phyloP scores from a whole-genome alignment of 2,329 filamentous ascomycete genomes.

The Cytospora piceae region DNA sequence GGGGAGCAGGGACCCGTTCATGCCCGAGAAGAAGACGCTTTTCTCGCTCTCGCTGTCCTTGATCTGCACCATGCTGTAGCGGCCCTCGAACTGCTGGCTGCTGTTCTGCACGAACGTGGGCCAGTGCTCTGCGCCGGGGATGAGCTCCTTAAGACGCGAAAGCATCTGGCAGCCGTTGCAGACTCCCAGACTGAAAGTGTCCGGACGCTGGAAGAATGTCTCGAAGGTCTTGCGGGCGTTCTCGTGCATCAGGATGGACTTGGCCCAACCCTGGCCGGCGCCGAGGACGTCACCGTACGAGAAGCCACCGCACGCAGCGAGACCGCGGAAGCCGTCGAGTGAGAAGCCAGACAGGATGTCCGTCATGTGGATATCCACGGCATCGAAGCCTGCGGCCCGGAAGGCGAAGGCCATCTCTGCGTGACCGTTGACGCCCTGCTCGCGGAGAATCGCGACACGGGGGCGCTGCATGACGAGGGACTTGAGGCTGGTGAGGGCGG shows the following conservation, averaged over 20 bases:
- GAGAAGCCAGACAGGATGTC: slow-evolving; percentile 82
- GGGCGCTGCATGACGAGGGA: slow-evolving; percentile 61
- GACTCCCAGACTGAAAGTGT: slow-evolving; percentile 91
- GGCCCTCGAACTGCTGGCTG: slow-evolving; percentile 87
- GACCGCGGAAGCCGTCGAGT: slow-evolving; percentile 79
- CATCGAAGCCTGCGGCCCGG: slow-evolving; percentile 84
- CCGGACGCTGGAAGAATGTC: slow-evolving; percentile 80
- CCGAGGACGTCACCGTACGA: slow-evolving; percentile 87
- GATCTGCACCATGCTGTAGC: slow-evolving; percentile 81
- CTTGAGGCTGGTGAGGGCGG: slow-evolving; percentile 66
- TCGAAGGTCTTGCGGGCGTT: slow-evolving; percentile 77
- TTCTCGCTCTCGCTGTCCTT: slow-evolving; percentile 59
- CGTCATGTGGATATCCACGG: slow-evolving; percentile 96
- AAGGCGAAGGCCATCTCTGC: slow-evolving; percentile 99
- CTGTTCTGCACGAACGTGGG: slow-evolving; percentile 84
- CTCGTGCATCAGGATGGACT: slow-evolving; percentile 85
- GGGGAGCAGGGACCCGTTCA: slow-evolving; percentile 79
- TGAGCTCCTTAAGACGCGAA: slow-evolving; percentile 78
- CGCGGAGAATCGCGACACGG: slow-evolving; percentile 87
- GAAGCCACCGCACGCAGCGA: slow-evolving; percentile 96
- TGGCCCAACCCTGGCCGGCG: slow-evolving; percentile 96
- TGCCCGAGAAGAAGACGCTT: slow-evolving; percentile 88
- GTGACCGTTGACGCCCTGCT: slow-evolving; percentile 94
- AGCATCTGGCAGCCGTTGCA: slow-evolving; percentile 99
- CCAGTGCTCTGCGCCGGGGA: slow-evolving; percentile 83